Conservation (phyloP, 2,329 filamentous ascomycete species). For the Anthostomella pinea region DNA sequence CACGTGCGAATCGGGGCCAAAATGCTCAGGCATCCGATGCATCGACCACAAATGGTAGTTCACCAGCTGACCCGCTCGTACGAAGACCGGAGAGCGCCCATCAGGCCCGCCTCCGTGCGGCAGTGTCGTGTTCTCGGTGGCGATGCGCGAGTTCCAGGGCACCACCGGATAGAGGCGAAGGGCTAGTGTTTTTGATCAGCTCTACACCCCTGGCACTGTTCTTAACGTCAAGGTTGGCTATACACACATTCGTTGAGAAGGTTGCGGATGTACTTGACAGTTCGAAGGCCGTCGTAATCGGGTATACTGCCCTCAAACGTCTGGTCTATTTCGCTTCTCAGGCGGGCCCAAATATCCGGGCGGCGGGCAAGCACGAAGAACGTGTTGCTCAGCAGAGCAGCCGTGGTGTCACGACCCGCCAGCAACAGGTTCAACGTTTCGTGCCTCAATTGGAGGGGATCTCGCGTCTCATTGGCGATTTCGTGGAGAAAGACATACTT, state of each 20-base stretch:
- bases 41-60: constrained; percentile 37
- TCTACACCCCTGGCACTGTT: background rate
- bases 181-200: background rate
- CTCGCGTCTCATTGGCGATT: constrained; percentile 42
- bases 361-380: constrained; percentile 43
- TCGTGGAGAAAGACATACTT: constrained; percentile 41
- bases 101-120: constrained; percentile 46
- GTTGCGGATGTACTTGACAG: constrained; percentile 2
- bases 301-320: constrained; percentile 54
- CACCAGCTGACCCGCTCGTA: constrained; percentile 40
- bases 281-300: constrained; percentile 2
- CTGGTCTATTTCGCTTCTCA: constrained; percentile 40
- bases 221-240: background rate
- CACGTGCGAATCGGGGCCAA: constrained; percentile 19
- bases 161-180: constrained; percentile 4
- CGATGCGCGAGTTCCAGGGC: constrained; percentile 6
- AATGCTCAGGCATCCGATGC: constrained; percentile 29
- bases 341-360: constrained; percentile 38
- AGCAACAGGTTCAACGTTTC: constrained; percentile 40
- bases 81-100: constrained; percentile 41
- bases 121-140: constrained; percentile 35
- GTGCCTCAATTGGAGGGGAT: constrained; percentile 44
- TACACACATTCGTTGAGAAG: constrained; percentile 5
- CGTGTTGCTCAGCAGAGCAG: constrained; percentile 46
- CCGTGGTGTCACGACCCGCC: constrained; percentile 55